Evolutionary conservation across 352 stramenopile genomes (phyloP), one percentile per base, ranked within the genome.

Genomic region (Phytophthora tubulina): DNA sequence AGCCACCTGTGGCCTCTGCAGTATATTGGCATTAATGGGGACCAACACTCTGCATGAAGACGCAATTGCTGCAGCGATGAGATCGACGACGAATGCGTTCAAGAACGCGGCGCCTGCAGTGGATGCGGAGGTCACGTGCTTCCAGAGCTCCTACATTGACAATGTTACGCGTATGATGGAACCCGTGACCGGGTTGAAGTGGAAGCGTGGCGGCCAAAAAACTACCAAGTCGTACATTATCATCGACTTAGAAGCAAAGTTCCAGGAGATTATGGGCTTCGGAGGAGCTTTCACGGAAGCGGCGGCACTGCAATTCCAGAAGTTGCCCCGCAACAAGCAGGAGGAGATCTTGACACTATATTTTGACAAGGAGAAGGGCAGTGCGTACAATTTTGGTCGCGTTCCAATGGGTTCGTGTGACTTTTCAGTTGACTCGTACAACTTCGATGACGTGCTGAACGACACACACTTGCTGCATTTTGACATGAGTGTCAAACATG

Each of bases 251-350:
- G 59, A 67, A 30, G 66, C 76, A 30, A 78, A 81, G 63, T 92
- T 75, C 73, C 88, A 95, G 68, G 83, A 92, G 63, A 94, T 95
- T 48, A 79, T 92, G 56, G 94, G 94, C 45, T 98, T 98, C 79
- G 70, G 94, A n/a, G 94, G 92, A 2, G 94, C 94, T 3, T 98
- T 98, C 73, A 98, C 94, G 4, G 94, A 98, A 64, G 86, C 91
- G 8, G 79, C 93, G 30, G 86, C 89, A 8, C 78, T 96, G 46
- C 90, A 97, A 71, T 96, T 98, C 63, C 73, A 80, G 3, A 94
- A 90, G 55, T 71, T 98, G 33, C 78, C 92, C 7, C 21, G 21
- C 6, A 74, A 82, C 7, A 88, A 95, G 48, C 90, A 97, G 65
- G 82, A 96, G 53, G 72, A 97, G 63, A 70, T 97, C n/a, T 49